A percentile compares a stretch with the other conserved stretches of the same genome.
Evolutionary conservation across 164 flowering plant genomes (phyloP).

Genomic region (Houttuynia cordata): DNA sequence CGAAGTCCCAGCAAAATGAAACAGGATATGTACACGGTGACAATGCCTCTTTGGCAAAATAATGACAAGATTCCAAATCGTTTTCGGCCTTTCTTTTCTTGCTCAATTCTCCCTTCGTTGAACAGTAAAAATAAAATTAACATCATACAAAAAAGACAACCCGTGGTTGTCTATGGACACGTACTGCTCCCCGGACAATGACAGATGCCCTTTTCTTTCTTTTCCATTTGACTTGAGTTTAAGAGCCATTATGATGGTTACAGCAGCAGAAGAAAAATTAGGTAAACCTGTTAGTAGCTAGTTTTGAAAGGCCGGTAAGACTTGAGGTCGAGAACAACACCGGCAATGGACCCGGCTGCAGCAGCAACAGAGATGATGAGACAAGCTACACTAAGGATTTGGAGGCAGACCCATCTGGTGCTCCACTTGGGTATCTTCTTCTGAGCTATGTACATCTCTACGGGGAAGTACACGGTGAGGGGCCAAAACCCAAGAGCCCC

Average conservation of each 20-base stretch:
- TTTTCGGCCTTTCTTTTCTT: neutral
- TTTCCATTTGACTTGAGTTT: neutral
- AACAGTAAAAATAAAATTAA: no score
- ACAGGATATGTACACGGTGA: no score
- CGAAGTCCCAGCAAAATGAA: no score
- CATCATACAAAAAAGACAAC: neutral
- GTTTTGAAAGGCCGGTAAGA: constrained; percentile 34
- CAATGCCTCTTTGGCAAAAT: no score
- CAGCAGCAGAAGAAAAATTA: neutral
- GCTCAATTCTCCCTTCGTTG: no score
- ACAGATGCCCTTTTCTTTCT: neutral
- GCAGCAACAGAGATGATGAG: constrained; percentile 37
- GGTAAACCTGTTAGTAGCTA: constrained; percentile 11
- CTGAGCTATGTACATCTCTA: constrained; percentile 53
- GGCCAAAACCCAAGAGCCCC: constrained; percentile 72
- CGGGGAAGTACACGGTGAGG: constrained; percentile 49
- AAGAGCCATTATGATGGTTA: neutral
- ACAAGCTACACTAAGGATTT: constrained; percentile 40
- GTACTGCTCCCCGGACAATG: neutral
- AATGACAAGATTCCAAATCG: neutral
- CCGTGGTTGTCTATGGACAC: neutral
- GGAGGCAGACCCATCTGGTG: constrained; percentile 42
- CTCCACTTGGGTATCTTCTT: constrained; percentile 53
- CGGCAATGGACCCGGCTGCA: constrained; percentile 44
- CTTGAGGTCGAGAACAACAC: constrained; percentile 37